Evolutionary conservation across 805 yeast genomes (phyloP).

Genomic region (Lachancea sp.): DNA sequence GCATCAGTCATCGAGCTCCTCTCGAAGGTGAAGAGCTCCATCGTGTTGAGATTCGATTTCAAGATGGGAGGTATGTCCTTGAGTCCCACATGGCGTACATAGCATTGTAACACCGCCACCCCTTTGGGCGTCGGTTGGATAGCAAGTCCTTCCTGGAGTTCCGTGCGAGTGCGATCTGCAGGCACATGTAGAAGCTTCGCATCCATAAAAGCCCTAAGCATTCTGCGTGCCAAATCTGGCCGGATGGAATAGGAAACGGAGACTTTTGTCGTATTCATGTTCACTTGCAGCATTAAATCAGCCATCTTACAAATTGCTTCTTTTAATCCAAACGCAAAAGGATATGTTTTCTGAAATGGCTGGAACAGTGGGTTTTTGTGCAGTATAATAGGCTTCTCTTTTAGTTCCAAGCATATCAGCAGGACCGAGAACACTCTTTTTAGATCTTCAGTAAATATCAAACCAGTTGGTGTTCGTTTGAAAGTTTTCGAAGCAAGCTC

Average conservation of each 20-base stretch:
- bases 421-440: conserved; percentile 55
- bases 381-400: conserved; percentile 24
- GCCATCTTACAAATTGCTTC: conserved; percentile 50
- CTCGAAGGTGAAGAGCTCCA: conserved; percentile 64
- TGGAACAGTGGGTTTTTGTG: conserved; percentile 22
- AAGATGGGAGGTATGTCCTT: conserved; percentile 44
- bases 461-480: conserved; percentile 47
- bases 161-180: conserved; percentile 56
- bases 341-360: conserved; percentile 34
- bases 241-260: conserved; percentile 50
- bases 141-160: conserved; percentile 37
- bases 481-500: conserved; percentile 41
- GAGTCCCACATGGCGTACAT: conserved; percentile 52
- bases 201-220: conserved; percentile 47
- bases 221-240: conserved; percentile 40
- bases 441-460: conserved; percentile 49
- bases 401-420: conserved; percentile 38
- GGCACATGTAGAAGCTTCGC: conserved; percentile 71
- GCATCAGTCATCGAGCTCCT: conserved; percentile 53
- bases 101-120: conserved; percentile 57
- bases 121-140: conserved; percentile 93
- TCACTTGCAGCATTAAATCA: conserved; percentile 42
- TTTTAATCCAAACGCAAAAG: conserved; percentile 47
- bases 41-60: conserved; percentile 55
- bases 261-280: conserved; percentile 45